A percentile compares a stretch with the other conserved stretches of the same genome.
phyloP scores from a whole-genome alignment of 345 rosid genomes.

The Pseudoturritis turrita region DNA sequence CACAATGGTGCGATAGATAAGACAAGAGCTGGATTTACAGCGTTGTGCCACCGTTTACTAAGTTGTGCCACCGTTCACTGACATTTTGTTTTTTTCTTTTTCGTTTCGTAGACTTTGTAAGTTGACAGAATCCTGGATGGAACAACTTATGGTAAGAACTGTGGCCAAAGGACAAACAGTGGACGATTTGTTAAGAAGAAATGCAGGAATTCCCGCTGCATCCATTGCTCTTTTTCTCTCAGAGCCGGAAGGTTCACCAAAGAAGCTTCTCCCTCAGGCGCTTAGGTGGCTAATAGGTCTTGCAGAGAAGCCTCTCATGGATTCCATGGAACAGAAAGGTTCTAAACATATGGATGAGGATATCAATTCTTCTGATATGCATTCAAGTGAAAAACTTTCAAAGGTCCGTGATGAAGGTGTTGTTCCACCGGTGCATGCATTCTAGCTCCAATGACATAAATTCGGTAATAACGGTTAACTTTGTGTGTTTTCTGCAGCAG shows the following conservation, averaged over 20 bases:
- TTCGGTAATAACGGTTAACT: not conserved
- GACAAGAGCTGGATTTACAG: slow-evolving; percentile 97
- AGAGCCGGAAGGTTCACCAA: slow-evolving; percentile 92
- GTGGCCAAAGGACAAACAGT: slow-evolving; percentile 83
- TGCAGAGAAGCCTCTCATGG: slow-evolving; percentile 53
- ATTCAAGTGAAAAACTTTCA: slow-evolving; percentile 47
- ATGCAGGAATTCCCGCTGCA: slow-evolving; percentile 99
- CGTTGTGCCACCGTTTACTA: slow-evolving; percentile 93
- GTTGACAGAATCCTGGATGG: slow-evolving; percentile 94
- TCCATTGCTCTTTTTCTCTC: slow-evolving; percentile 88
- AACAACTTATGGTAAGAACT: slow-evolving; percentile 89
- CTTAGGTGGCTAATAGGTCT: slow-evolving; percentile 80
- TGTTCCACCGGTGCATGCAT: slow-evolving; percentile 72
- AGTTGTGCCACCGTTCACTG: no score
- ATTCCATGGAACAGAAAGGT: slow-evolving; percentile 26
- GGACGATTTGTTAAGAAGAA: slow-evolving; percentile 90
- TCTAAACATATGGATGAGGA: slow-evolving; percentile 23
- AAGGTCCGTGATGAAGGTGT: slow-evolving; percentile 95
- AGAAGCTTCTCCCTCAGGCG: slow-evolving; percentile 87
- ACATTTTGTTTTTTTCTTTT: not conserved
- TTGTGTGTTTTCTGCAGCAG: slow-evolving; percentile 14
- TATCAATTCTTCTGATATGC: slow-evolving; percentile 33
- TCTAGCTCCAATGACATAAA: not conserved
- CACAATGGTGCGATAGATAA: slow-evolving; percentile 97
- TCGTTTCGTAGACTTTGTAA: slow-evolving; percentile 64